Evolutionary conservation across 805 yeast species (phyloP), one percentile per base, ranked within the genome.

Genomic region (Dipodascus albidus): DNA sequence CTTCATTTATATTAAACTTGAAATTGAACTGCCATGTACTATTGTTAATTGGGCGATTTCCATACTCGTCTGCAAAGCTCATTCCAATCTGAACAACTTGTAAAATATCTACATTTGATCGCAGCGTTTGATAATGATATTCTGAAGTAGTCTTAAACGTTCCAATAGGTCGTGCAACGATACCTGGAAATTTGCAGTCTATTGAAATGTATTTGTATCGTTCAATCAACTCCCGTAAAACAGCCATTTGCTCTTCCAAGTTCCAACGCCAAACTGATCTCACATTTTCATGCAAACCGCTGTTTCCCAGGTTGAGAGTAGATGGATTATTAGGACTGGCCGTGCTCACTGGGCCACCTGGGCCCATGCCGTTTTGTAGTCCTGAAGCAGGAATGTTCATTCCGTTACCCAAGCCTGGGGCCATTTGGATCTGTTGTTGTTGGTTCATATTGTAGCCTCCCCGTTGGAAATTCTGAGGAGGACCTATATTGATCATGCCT

Each of bases 11-110:
- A 67, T 86, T 90, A 68, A 89, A 93, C 59, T 77, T 74, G 72
- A 93, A 89, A 68, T 93, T 93, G 72, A 93, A 90, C 67, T 91
- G 97, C 96, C 97, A 93, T n/a, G 96, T 87, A 2, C 85, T 79
- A 21, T 76, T 75, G 58, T 73, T 73, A 58, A 81, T 85, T 1
- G 90, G 90, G 54, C 79, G 80, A 55, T 78, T 80, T 14, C 91
- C 93, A 52, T 74, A 74, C 48, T 74, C 73, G 64, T 85, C 93
- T 53, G 87, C 74, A 22, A 88, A 68, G 0, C 95, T 82, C 47
- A 88, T 73, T 23, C 95, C 95, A 53, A 93, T 77, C 69, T 93
- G 99, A 53, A 93, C 83, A 54, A 93, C 79, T 61, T 84, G 83
- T 59, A 90, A 70, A 53, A 93, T 74, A 67, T 93, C 99, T 2